Base-by-base conservation (phyloP, 1,284 basidiomycete genomes). In the Trichosporon sp. region DNA sequence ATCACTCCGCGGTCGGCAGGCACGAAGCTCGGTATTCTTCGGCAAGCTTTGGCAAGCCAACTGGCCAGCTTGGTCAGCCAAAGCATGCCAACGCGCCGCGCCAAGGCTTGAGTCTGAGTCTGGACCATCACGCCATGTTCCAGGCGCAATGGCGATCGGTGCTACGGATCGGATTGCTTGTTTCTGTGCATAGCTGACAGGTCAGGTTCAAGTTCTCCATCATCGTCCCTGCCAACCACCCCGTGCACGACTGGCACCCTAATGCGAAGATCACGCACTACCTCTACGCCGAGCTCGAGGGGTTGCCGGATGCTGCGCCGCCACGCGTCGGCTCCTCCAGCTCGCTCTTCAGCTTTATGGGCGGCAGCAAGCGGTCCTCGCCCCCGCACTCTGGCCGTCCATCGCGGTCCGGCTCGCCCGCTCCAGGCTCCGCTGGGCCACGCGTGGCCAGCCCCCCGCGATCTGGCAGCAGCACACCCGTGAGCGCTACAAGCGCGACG, bases 221-320 rank as follows among this genome's bases (percentile, higher is more conserved):
- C 37, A 76, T 76, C 68, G 64, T 79, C 2, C 78, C 78, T 0
- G 67, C 75, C 40, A 75, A 76, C 65, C 75, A 77, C 10, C 75
- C 77, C 4, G 72, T 73, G 38, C 76, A 78, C 70, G 78, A 79
- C 69, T 77, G 76, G 72, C 78, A 78, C 65, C 61, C 71, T 19
- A 78, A 77, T 56, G 76, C 76, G 10, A 73, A 68, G 19, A 74
- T 77, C 35, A 48, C 67, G 32, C 74, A 76, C 70, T 67, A 74
- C 56, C 70, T 78, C 4, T 77, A 75, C 38, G 78, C 75, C 64
- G 76, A 76, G 69, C 67, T 78, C 6, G 78, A 76, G 65, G 78
- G 78, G 4, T 19, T 74, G n/a, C 71, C 73, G 1, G 69, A 71
- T 19, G 21, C 31, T 35, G 64, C 66, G 21, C 38, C 67, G 2